phyloP scores from a whole-genome alignment of 2,329 filamentous ascomycete genomes.

The Aspergillus alliaceus region DNA sequence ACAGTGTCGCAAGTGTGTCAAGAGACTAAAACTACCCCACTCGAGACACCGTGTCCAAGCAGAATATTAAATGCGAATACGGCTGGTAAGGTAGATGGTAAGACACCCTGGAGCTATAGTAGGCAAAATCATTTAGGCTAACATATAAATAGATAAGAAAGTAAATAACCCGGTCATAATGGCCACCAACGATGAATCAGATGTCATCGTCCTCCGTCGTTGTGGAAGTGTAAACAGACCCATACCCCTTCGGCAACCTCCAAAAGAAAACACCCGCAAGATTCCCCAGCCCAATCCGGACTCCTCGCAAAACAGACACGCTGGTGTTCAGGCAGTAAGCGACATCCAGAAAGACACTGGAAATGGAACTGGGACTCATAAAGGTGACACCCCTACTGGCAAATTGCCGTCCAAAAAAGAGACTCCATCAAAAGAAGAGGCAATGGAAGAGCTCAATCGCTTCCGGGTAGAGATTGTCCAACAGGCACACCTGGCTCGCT shows the following conservation, averaged over 20 bases:
- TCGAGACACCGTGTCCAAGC: neutral
- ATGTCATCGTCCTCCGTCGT: constrained; percentile 21
- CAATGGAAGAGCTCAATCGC: constrained; percentile 19
- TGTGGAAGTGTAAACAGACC: neutral
- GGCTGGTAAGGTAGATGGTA: neutral
- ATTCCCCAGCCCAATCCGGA: neutral
- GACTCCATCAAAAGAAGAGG: constrained; percentile 5
- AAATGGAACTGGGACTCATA: neutral
- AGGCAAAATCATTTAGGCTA: neutral
- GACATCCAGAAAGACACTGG: neutral
- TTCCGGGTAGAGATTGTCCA: constrained; percentile 20
- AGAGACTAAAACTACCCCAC: neutral
- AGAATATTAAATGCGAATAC: neutral
- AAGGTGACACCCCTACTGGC: neutral
- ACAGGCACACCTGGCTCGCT: constrained; percentile 13
- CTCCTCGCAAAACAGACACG: neutral
- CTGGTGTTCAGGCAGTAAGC: neutral
- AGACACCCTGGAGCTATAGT: neutral
- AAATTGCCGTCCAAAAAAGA: neutral
- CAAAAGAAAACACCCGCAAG: neutral
- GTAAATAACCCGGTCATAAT: neutral
- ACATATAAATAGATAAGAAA: neutral
- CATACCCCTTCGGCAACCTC: neutral
- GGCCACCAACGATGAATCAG: constrained; percentile 18
- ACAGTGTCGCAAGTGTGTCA: neutral